Percentiles rank a stretch among this genome's conserved stretches.
Evolutionary conservation across 371 early-diverging fungal genomes (phyloP).

Genomic region (Rhizopus stolonifer): DNA sequence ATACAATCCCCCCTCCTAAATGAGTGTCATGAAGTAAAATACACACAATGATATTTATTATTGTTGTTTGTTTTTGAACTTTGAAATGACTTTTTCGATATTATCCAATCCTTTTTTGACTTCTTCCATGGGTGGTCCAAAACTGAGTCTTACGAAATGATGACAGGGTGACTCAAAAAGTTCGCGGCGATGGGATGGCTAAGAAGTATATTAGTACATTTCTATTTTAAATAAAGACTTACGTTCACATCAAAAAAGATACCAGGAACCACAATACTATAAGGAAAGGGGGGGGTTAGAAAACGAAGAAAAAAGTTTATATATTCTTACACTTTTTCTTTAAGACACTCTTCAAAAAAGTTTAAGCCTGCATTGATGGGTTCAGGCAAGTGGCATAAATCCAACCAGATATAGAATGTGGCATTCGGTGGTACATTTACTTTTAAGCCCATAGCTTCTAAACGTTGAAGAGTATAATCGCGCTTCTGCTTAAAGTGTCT

Average conservation of each 20-base stretch:
- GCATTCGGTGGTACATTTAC: constrained; percentile 46
- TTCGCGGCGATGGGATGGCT: constrained; percentile 55
- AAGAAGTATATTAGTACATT: not conserved
- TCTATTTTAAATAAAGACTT: constrained; percentile 8
- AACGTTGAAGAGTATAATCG: constrained; percentile 39
- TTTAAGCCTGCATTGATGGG: constrained; percentile 49
- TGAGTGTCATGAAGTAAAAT: too few relatives aligned
- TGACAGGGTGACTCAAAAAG: constrained; percentile 53
- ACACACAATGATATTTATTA: not conserved
- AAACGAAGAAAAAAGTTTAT: not conserved
- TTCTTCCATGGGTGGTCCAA: constrained; percentile 54
- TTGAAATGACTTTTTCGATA: constrained; percentile 19
- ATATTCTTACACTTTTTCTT: constrained; percentile 46
- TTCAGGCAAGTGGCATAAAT: constrained; percentile 39
- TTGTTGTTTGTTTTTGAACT: not conserved
- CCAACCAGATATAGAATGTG: constrained; percentile 56
- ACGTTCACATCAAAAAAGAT: constrained; percentile 57
- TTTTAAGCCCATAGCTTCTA: constrained; percentile 37
- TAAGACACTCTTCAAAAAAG: constrained; percentile 54
- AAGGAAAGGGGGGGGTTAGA: not conserved
- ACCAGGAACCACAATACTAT: constrained; percentile 49
- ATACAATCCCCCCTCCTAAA: too few relatives aligned
- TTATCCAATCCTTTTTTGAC: constrained; percentile 37
- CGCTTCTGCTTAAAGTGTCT: constrained; percentile 45
- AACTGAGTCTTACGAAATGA: constrained; percentile 51